phyloP scores from a whole-genome alignment of 768 basidiomycete species.

The Naganishia antarctica region DNA sequence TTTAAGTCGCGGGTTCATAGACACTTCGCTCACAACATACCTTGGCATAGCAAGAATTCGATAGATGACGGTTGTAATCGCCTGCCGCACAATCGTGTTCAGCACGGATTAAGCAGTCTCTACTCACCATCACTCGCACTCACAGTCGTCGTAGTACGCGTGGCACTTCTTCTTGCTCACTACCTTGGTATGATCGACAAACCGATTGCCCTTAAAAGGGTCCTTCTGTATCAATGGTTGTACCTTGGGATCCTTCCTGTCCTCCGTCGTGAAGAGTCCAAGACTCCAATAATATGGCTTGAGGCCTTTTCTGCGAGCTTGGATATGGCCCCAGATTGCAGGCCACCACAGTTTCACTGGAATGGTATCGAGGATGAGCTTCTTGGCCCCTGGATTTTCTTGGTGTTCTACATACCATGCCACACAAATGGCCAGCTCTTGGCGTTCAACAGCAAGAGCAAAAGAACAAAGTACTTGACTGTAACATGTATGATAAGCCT shows the following conservation, averaged over 20 bases:
- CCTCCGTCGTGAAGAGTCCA: slow-evolving; percentile 9
- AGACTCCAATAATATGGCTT: slow-evolving; percentile 21
- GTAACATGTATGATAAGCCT: neutral
- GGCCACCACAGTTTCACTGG: slow-evolving; percentile 29
- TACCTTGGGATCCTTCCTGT: slow-evolving; percentile 4
- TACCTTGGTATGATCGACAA: slow-evolving; percentile 21
- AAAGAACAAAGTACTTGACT: slow-evolving; percentile 26
- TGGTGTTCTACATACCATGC: slow-evolving; percentile 20
- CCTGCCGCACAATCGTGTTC: slow-evolving; percentile 11
- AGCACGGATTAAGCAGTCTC: neutral
- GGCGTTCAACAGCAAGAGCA: slow-evolving; percentile 25
- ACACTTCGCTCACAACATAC: neutral
- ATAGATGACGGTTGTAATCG: slow-evolving; percentile 31
- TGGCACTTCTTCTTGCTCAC: slow-evolving; percentile 1
- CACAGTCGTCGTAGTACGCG: slow-evolving; percentile 28
- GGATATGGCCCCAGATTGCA: slow-evolving; percentile 18
- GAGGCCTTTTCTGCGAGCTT: slow-evolving; percentile 13
- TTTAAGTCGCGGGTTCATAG: neutral
- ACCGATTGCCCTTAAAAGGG: slow-evolving; percentile 1
- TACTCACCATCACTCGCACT: neutral
- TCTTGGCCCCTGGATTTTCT: too few relatives aligned
- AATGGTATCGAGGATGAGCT: neutral
- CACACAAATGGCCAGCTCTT: slow-evolving; percentile 30
- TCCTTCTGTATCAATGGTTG: neutral
- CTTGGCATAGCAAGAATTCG: slow-evolving; percentile 30